Evolutionary conservation across 495 filamentous ascomycete genomes (phyloP).

Genomic region (Chaetomium tenue): DNA sequence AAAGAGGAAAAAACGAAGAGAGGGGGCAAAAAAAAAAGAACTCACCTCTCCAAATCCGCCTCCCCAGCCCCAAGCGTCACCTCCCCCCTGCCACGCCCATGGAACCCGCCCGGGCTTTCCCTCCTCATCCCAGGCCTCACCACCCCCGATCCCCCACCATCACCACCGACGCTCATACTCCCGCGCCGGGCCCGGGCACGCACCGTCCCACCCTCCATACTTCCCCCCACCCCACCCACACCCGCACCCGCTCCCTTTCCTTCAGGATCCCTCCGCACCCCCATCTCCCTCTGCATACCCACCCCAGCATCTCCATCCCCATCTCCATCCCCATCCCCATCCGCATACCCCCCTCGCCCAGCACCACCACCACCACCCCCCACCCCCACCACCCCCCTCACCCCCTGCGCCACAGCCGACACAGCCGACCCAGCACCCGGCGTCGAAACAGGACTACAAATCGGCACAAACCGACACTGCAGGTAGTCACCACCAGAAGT

Average conservation of each 20-base stretch:
- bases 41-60: constrained; percentile 43
- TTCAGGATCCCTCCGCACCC: constrained; percentile 53
- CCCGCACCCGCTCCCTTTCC: constrained; percentile 53
- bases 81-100: constrained; percentile 30
- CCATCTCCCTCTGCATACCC: constrained; percentile 46
- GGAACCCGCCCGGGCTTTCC: not conserved
- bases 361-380: constrained; percentile 18
- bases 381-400: constrained; percentile 39
- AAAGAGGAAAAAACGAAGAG: not conserved
- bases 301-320: constrained; percentile 36
- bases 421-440: too few relatives aligned
- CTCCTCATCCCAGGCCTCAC: not conserved
- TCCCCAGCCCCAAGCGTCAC: constrained; percentile 36
- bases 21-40: constrained; percentile 8
- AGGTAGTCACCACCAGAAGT: constrained; percentile 29
- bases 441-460: not conserved
- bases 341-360: constrained; percentile 20
- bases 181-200: not conserved
- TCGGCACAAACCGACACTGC: constrained; percentile 27
- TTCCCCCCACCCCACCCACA: constrained; percentile 46
- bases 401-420: too few relatives aligned
- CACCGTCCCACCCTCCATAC: constrained; percentile 3
- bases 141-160: not conserved
- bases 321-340: constrained; percentile 17
- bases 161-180: not conserved